Conservation (phyloP, 345 rosid species). For the Rhizophora mangle region DNA sequence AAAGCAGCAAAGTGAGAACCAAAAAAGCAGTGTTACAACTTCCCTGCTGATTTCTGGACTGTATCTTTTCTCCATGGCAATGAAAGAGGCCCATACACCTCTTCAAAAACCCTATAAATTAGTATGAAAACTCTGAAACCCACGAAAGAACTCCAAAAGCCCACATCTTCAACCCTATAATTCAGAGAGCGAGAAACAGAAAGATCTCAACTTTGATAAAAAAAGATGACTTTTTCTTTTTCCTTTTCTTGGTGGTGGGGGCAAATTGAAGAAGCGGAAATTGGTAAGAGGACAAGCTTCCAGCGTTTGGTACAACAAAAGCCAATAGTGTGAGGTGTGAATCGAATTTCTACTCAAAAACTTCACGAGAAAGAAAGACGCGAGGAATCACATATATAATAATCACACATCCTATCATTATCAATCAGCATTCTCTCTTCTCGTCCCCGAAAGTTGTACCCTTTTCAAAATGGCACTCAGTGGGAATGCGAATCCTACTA, state of each 20-base stretch:
- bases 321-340: background rate
- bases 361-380: conserved; percentile 17
- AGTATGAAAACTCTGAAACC: conserved; percentile 12
- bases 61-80: conserved; percentile 49
- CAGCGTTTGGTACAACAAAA: background rate
- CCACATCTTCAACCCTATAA: conserved; percentile 1
- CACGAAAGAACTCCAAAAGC: background rate
- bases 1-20: conserved; percentile 40
- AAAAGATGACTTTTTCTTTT: background rate
- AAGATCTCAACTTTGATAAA: too few relatives aligned
- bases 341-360: conserved; percentile 13
- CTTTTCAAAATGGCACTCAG: background rate
- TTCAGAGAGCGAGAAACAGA: background rate
- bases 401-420: too few relatives aligned
- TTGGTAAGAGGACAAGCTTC: background rate
- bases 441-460: background rate
- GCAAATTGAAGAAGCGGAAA: too few relatives aligned
- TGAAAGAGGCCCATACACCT: conserved; percentile 10
- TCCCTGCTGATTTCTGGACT: conserved; percentile 18
- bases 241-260: background rate
- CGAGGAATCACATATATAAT: conserved; percentile 10
- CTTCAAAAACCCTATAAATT: conserved; percentile 22
- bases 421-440: background rate
- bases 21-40: conserved; percentile 22
- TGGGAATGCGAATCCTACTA: too few relatives aligned